These are phyloP conservation scores for Neonectria hederae DNA, from an alignment of 2,329 filamentous ascomycete genomes.

Conservation along the genomic window DNA sequence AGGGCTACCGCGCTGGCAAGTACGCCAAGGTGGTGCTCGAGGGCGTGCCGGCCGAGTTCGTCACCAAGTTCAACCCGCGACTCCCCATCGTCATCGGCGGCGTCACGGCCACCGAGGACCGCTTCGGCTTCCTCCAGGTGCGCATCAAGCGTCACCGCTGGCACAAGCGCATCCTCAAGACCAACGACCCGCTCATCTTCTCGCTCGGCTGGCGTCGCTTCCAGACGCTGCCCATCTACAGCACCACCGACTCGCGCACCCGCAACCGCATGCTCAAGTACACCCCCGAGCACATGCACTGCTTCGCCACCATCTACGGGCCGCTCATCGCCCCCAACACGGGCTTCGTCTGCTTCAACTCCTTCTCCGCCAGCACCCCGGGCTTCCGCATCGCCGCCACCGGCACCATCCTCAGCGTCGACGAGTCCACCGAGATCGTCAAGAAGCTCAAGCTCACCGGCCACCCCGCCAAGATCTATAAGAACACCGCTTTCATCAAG, in stretches of 20 bases:
- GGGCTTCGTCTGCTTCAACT: constrained; percentile 93
- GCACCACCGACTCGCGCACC: constrained; percentile 91
- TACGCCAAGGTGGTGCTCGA: constrained; percentile 93
- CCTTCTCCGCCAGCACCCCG: constrained; percentile 82
- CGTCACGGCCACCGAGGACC: constrained; percentile 91
- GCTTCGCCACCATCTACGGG: constrained; percentile 94
- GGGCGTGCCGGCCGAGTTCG: constrained; percentile 90
- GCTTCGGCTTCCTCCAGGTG: constrained; percentile 94
- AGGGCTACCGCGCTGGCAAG: constrained; percentile 90
- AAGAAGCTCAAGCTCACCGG: constrained; percentile 99
- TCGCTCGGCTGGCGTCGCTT: constrained; percentile 96
- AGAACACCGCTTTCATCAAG: constrained; percentile 98
- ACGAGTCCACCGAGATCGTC: constrained; percentile 96
- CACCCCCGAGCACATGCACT: constrained; percentile 99
- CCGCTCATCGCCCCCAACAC: constrained; percentile 96
- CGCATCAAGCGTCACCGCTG: constrained; percentile 97
- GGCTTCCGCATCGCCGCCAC: constrained; percentile 96
- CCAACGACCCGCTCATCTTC: constrained; percentile 96
- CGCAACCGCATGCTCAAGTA: constrained; percentile 99
- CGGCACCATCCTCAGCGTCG: constrained; percentile 91
- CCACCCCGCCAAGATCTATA: constrained; percentile 96
- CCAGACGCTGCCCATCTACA: constrained; percentile 92
- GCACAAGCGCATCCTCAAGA: constrained; percentile 99
- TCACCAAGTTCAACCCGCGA: constrained; percentile 80
- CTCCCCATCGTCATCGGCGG: constrained; percentile 90